Evolutionary conservation across 768 basidiomycete species (phyloP).

Genomic region (Leccinellum albellum): DNA sequence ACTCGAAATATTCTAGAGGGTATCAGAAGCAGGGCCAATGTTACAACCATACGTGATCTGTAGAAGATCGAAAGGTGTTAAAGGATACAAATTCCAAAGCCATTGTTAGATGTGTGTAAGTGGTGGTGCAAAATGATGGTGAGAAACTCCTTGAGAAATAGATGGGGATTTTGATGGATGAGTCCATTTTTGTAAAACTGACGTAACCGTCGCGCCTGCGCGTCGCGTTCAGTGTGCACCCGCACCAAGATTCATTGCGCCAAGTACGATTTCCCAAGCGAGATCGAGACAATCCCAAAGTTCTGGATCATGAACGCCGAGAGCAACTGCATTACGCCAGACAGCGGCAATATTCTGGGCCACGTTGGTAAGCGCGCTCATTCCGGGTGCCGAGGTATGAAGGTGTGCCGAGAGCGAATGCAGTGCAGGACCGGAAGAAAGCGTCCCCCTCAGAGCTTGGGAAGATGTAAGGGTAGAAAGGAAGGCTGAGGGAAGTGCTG

Average conservation of each 20-base stretch:
- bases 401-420: constrained; percentile 56
- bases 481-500: constrained; percentile 30
- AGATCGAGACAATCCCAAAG: constrained; percentile 67
- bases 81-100: constrained; percentile 28
- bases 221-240: constrained; percentile 31
- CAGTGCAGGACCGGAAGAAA: constrained; percentile 48
- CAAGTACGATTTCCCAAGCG: constrained; percentile 65
- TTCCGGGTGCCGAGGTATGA: constrained; percentile 41
- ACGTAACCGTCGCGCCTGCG: constrained; percentile 18
- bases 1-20: constrained; percentile 27
- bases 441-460: constrained; percentile 35
- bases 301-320: constrained; percentile 63
- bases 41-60: constrained; percentile 22
- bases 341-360: constrained; percentile 54
- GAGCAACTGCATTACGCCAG: constrained; percentile 67
- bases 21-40: constrained; percentile 21
- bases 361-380: constrained; percentile 46
- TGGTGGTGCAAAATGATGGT: constrained; percentile 25
- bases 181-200: constrained; percentile 18
- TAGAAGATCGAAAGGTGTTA: constrained; percentile 11
- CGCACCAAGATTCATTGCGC: constrained; percentile 52
- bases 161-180: constrained; percentile 10
- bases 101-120: constrained; percentile 14
- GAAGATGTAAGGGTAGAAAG: constrained; percentile 29
- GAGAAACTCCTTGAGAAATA: constrained; percentile 20